A percentile compares a stretch with the other conserved stretches of the same genome.
These are phyloP conservation scores for Parascedosporium putredinis DNA, from an alignment of 2,329 filamentous ascomycete genomes.

Conservation along the genomic window DNA sequence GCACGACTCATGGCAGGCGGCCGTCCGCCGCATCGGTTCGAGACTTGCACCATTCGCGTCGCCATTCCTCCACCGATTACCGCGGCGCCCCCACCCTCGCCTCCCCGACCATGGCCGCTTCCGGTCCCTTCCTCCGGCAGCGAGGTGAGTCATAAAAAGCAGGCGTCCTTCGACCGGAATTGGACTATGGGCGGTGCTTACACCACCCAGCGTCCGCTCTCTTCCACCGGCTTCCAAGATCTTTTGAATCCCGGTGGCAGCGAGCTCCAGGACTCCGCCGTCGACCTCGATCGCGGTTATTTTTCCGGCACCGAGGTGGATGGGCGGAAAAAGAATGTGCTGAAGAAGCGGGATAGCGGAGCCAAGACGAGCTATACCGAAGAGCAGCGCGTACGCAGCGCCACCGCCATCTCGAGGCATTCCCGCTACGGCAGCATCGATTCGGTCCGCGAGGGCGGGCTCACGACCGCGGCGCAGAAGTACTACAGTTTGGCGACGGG, in stretches of 20 bases:
- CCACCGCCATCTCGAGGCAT: constrained; percentile 57
- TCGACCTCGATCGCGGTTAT: constrained; percentile 77
- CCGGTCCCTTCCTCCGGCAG: constrained; percentile 7
- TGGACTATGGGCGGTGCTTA: constrained; percentile 52
- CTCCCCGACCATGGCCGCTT: constrained; percentile 16
- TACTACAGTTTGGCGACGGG: constrained; percentile 48
- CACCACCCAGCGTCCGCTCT: constrained; percentile 36
- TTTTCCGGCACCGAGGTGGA: constrained; percentile 86
- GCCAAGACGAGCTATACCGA: constrained; percentile 64
- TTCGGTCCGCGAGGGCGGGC: constrained; percentile 52
- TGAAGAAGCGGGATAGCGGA: constrained; percentile 66
- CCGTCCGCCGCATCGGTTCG: constrained; percentile 76
- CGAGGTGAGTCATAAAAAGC: constrained; percentile 45
- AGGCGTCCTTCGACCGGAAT: constrained; percentile 59
- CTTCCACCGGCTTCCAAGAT: constrained; percentile 41
- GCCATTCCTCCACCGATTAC: constrained; percentile 80
- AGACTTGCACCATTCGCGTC: constrained; percentile 71
- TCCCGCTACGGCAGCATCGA: constrained; percentile 72
- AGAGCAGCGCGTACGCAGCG: constrained; percentile 58
- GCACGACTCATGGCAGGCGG: constrained; percentile 41
- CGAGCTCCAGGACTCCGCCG: constrained; percentile 34
- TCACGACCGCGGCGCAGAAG: constrained; percentile 52
- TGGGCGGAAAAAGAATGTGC: constrained; percentile 61
- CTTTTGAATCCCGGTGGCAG: constrained; percentile 14
- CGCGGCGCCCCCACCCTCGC: constrained; percentile 28